Evolutionary conservation across 768 basidiomycete genomes (phyloP).

Genomic region (Nevesoporus exiguus): DNA sequence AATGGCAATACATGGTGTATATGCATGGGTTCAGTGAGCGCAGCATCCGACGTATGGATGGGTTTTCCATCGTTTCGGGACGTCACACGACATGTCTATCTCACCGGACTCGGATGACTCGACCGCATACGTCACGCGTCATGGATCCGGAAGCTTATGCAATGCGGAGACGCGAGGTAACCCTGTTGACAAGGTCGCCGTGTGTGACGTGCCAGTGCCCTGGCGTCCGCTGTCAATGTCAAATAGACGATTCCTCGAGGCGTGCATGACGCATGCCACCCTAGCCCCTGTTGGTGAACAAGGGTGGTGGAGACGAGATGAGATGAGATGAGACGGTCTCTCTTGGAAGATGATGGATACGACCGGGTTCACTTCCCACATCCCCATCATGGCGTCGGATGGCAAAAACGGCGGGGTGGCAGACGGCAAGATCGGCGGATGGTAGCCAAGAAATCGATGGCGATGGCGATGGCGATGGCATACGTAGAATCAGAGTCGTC

Average conservation of each 20-base stretch:
- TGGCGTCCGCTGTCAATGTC: neutral
- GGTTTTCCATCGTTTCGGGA: too few species aligned
- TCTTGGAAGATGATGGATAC: too few species aligned
- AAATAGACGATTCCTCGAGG: neutral
- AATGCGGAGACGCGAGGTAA: neutral
- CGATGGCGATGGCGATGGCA: too few species aligned
- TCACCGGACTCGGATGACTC: neutral
- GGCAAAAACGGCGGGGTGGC: too few species aligned
- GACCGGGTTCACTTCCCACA: too few species aligned
- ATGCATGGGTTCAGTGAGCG: too few species aligned
- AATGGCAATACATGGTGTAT: conserved; percentile 8
- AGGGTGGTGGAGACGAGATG: neutral
- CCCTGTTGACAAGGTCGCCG: neutral
- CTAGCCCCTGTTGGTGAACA: neutral
- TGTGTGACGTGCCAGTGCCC: too few species aligned
- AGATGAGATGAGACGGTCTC: neutral
- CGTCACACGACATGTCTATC: neutral
- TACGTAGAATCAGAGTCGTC: too few species aligned
- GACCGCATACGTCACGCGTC: neutral
- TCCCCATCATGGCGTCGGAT: too few species aligned
- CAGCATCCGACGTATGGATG: neutral
- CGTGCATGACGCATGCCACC: conserved; percentile 7
- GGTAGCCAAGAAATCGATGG: too few species aligned
- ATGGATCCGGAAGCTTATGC: neutral
- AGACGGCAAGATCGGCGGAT: too few species aligned